Percentiles rank a stretch among this genome's conserved stretches.
phyloP scores from a whole-genome alignment of 805 yeast genomes.

The Starmerella bombi region DNA sequence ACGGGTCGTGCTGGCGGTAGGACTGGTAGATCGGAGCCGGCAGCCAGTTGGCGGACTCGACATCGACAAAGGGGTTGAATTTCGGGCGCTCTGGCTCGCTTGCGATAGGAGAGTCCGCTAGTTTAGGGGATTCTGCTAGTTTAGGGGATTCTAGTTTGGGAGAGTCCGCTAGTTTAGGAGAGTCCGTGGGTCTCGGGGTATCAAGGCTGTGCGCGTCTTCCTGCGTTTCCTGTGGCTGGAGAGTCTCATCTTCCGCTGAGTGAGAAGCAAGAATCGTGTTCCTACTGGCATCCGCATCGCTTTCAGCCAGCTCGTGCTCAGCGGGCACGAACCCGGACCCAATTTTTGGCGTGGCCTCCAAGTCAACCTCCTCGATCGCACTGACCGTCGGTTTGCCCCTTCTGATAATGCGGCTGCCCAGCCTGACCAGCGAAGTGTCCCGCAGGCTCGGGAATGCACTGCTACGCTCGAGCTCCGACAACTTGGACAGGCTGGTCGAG shows the following conservation, averaged over 20 bases:
- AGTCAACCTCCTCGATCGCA: not conserved
- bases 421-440: conserved; percentile 25
- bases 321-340: conserved; percentile 3
- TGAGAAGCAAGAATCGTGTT: not conserved
- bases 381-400: conserved; percentile 9
- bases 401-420: conserved; percentile 23
- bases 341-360: conserved; percentile 17
- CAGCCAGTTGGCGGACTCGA: conserved; percentile 7
- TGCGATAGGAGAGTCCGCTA: not conserved
- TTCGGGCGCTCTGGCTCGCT: not conserved
- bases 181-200: not conserved
- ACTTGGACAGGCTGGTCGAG: conserved; percentile 19
- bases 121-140: not conserved
- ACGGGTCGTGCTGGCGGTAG: not conserved
- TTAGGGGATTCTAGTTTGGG: not conserved
- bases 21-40: conserved; percentile 1
- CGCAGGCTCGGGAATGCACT: conserved; percentile 26
- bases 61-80: conserved; percentile 11
- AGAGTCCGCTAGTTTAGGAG: not conserved
- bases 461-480: conserved; percentile 6
- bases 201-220: not conserved
- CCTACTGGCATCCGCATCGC: not conserved
- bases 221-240: not conserved
- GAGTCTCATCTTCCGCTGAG: not conserved
- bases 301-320: not conserved